Base-by-base conservation (phyloP, 2,329 filamentous ascomycete genomes). In the Sclerotinia sclerotiorum region DNA sequence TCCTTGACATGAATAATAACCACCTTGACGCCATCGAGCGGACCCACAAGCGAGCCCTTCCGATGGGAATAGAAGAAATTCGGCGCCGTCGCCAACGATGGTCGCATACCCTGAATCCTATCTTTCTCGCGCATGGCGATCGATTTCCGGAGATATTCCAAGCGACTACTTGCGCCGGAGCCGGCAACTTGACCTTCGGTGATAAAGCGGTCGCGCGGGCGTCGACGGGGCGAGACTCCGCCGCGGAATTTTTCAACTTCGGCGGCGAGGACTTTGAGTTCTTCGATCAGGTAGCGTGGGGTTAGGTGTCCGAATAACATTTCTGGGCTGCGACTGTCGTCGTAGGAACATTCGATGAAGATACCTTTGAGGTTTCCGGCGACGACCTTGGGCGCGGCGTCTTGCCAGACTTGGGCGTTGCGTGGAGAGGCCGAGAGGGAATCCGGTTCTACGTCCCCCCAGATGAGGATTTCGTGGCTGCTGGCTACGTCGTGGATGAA, bases 1-100 rank as follows among this genome's bases (percentile, higher is more conserved):
- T 98, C 94, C 78, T 99, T 99, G 76, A 98, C 87, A 77, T 99
- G 95, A 49, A 98, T 98, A 67, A 98, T 87, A 62, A 97, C 88
- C 1, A 99, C 83, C 71, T 88, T 90, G 39, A 98, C 77, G 0
- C 93, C 93, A 65, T 84, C 82, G 5, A 99, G 82, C 8, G 73
- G 7, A 39, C 27, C 29, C 1, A 8, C 4, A 2, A 27, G 21
- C 0, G n/a, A 46, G 2, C 19, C 5, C 13, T 17, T 46, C 11
- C 54, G 19, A 32, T 39, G 32, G 4, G 5, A 42, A 27, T 6
- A 39, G 8, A 24, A 17, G 2, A 5, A 24, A 42, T 24, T 39
- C n/a, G 35, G 21, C 21, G 55, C 15, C 3, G 55, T 57, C 39
- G 21, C 32, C 1, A 57, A 21, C 15, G 55, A 6, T 5, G 5